Conservation (phyloP, 1,284 basidiomycete genomes). For the Leccinum pachyderme region DNA sequence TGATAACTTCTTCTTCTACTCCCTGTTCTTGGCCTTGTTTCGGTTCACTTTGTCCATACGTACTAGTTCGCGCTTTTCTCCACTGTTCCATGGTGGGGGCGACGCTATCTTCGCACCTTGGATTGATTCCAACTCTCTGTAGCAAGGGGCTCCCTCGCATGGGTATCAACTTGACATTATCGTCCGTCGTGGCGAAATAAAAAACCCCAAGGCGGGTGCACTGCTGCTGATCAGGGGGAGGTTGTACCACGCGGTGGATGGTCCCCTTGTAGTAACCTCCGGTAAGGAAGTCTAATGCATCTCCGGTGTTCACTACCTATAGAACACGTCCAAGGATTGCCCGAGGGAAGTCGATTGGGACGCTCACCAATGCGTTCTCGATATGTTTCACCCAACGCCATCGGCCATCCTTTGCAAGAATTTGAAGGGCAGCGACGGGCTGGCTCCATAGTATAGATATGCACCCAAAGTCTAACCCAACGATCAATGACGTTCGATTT, state of each 20-base stretch:
- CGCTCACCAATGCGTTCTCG: constrained; percentile 53
- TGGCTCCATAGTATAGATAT: constrained; percentile 61
- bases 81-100: constrained; percentile 42
- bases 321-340: neutral
- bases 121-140: constrained; percentile 32
- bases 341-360: neutral
- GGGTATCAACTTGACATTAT: neutral
- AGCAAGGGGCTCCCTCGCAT: constrained; percentile 20
- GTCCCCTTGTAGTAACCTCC: constrained; percentile 51
- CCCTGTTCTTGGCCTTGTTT: constrained; percentile 33
- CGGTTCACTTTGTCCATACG: constrained; percentile 34
- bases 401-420: constrained; percentile 46
- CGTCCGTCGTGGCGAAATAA: neutral
- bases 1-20: constrained; percentile 43
- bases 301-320: constrained; percentile 57
- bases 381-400: constrained; percentile 64
- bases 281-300: constrained; percentile 54
- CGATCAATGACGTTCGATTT: neutral
- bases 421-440: constrained; percentile 58
- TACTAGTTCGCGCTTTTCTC: constrained; percentile 32
- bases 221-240: neutral
- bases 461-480: constrained; percentile 49
- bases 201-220: neutral
- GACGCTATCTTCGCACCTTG: constrained; percentile 31
- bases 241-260: constrained; percentile 43